Base-by-base conservation (phyloP, 1,284 basidiomycete species). In the Sanghuangporus weigelae region DNA sequence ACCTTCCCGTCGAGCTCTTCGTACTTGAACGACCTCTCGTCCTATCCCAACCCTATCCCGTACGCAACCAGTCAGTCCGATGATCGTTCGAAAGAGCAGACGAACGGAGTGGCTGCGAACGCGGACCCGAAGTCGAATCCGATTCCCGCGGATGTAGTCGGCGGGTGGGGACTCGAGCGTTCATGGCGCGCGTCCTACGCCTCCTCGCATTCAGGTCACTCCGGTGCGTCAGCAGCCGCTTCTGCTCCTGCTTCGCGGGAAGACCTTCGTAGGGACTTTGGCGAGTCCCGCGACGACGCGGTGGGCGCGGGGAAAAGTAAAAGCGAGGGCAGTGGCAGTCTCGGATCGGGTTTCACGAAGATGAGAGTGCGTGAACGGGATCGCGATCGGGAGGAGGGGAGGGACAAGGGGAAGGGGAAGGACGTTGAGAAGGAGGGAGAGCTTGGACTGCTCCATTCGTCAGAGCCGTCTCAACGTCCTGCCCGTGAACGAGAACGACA, bases 111-210 rank as follows among this genome's bases (percentile, higher is more conserved):
- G 11, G 48, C 2, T 2, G 11, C 40, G 40, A 42, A 42, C 10
- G 40, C n/a, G 40, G n/a, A 11, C 40, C 12, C 40, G n/a, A 42
- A 42, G 11, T 11, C n/a, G 40, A 42, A 42, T n/a, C 14, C 48
- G 19, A 21, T 14, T 31, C 16, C 26, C 7, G 46, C 59, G 5
- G 54, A 50, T 38, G 51, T 64, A 16, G 63, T 64, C 16, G 63
- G 63, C 8, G 63, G 63, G 10, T 64, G 63, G 63, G 63, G 63
- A 2, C 63, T 64, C 21, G 63, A 64, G 35, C 58, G 59, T 16
- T 56, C 59, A 23, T 64, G 58, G 46, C 63, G 63, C 44, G 59
- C 63, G 7, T 64, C 63, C 11, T 21, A 55, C 2, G 55, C 44
- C 31, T 54, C 58, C 2, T 57, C 38, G 11, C 21, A 49, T 16